Conservation (phyloP, 2,329 filamentous ascomycete genomes). For the Balansia obtecta region DNA sequence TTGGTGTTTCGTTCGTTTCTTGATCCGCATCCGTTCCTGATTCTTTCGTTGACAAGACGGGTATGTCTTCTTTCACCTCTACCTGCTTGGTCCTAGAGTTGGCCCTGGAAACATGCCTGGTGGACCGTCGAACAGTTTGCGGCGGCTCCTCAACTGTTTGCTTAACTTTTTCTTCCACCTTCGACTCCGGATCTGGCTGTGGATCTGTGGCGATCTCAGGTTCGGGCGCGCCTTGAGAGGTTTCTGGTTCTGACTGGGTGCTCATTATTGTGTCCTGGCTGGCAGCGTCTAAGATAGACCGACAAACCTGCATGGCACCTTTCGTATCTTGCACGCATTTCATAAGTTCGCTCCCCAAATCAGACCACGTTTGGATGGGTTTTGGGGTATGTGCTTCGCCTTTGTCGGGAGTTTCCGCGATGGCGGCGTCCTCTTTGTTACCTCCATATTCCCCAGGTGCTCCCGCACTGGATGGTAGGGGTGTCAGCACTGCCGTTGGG, state of each 20-base stretch:
- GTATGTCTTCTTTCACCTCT: constrained; percentile 13
- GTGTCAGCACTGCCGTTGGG: constrained; percentile 28
- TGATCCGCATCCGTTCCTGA: constrained; percentile 16
- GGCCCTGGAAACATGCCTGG: constrained; percentile 5
- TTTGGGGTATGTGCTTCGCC: background rate
- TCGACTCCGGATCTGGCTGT: background rate
- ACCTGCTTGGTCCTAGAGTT: constrained; percentile 1
- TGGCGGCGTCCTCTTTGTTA: background rate
- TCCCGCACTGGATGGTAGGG: constrained; percentile 13
- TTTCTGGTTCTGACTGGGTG: constrained; percentile 3
- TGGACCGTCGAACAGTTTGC: constrained; percentile 5
- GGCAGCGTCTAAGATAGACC: constrained; percentile 14
- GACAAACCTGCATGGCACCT: constrained; percentile 18
- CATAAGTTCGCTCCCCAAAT: constrained; percentile 22
- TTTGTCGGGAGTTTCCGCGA: background rate
- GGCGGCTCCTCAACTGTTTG: constrained; percentile 4
- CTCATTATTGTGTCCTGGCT: constrained; percentile 8
- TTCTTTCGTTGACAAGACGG: constrained; percentile 12
- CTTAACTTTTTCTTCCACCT: constrained; percentile 1
- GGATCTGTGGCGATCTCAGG: background rate
- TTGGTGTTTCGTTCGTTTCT: constrained; percentile 22
- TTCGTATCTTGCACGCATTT: constrained; percentile 17
- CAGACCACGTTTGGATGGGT: constrained; percentile 19
- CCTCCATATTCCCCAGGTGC: background rate
- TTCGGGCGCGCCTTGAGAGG: background rate